Percentiles rank a stretch among this genome's conserved stretches.
Evolutionary conservation across 345 rosid species (phyloP).

Genomic region (Limnanthes douglasii): DNA sequence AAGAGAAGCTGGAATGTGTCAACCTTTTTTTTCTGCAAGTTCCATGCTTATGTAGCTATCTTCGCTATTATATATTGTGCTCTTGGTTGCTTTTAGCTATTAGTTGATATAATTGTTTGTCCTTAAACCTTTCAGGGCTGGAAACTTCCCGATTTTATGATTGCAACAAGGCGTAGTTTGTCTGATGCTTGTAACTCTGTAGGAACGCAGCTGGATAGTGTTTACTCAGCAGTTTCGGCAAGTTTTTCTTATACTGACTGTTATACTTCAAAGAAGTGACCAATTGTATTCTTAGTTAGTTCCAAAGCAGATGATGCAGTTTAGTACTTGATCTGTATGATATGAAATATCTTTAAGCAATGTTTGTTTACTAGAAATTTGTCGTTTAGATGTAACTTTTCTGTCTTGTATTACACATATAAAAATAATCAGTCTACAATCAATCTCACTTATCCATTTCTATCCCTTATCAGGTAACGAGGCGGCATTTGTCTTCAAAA

Average conservation of each 20-base stretch:
- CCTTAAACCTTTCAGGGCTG: slow-evolving; percentile 33
- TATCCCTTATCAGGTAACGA: no score
- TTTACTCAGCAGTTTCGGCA: slow-evolving; percentile 45
- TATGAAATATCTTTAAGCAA: no score
- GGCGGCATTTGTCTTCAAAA: no score
- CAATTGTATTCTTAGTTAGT: not conserved
- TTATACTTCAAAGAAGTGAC: not conserved
- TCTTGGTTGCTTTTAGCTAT: not conserved
- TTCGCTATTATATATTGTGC: slow-evolving; percentile 5
- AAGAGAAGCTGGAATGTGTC: not conserved
- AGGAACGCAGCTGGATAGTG: slow-evolving; percentile 46
- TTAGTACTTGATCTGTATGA: no score
- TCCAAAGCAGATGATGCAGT: not conserved
- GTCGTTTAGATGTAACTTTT: no score
- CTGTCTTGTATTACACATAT: no score
- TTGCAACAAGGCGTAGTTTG: slow-evolving; percentile 56
- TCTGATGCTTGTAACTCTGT: slow-evolving; percentile 50
- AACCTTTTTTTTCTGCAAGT: not conserved
- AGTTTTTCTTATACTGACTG: slow-evolving; percentile 2
- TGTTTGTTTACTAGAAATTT: no score
- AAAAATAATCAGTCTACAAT: no score
- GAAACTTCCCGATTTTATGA: slow-evolving; percentile 73
- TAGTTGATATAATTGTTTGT: slow-evolving; percentile 2
- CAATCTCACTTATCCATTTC: no score
- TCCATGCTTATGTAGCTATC: not conserved